Base-by-base conservation (phyloP, 768 basidiomycete species). In the Kwoniella mangroviensis region DNA sequence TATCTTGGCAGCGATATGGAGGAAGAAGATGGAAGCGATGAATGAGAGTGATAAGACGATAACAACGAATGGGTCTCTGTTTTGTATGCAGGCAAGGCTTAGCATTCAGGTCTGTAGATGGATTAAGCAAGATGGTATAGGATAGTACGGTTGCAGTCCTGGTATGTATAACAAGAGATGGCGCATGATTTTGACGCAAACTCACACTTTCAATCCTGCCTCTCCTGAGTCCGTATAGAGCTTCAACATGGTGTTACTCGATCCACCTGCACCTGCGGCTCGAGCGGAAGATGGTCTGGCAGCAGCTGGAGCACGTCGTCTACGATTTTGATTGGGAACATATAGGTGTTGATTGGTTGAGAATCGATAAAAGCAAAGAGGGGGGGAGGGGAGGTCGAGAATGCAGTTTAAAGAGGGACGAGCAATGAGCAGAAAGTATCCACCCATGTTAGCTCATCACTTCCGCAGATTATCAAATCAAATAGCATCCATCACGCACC, bases 21-120 rank as follows among this genome's bases (percentile, higher is more conserved):
- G 91, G 90, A 96, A 97, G 89, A 98, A 97, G 82, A 97, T 96
- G 68, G 94, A 96, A 49, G 90, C 94, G 85, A 98, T 97, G 87
- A 98, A 98, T 21, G 92, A 92, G 63, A 98, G 88, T 43, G 95
- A 96, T 21, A 98, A 89, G 77, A 98, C 91, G 70, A 98, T 89
- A 73, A 97, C 94, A 76, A 97, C 94, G 86, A 93, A 98, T 4
- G 95, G 95, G 84, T 98, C 95, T 72, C 94, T 98, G 79, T 19
- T 59, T 53, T 43, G 56, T 28, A 26, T 19, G 24, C 3, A 49
- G 10, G 26, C 10, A 61, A 21, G 19, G 4, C 41, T 55, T 21
- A 55, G 54, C 54, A 55, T 49, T 15, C 34, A 34, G 34, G 34
- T 34, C 34, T 34, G 34, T 34, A 34, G 34, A 34, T 34, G 34